A percentile compares a stretch with the other conserved stretches of the same genome.
These are phyloP conservation scores for Calvatia gigantea DNA, from an alignment of 768 basidiomycete genomes.

Conservation along the genomic window DNA sequence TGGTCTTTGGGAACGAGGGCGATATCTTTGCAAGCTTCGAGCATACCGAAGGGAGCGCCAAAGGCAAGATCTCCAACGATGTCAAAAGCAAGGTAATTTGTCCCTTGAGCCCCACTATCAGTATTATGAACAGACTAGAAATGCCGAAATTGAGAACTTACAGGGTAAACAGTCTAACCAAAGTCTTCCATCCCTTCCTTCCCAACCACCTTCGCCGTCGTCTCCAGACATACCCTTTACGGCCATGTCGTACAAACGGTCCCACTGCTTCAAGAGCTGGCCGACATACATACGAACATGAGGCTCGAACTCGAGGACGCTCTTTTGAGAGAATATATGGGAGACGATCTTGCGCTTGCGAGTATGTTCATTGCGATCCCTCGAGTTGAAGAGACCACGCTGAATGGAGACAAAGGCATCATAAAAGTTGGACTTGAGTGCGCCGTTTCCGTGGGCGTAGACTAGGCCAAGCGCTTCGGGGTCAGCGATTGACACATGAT, in stretches of 20 bases:
- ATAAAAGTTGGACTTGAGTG: constrained; percentile 76
- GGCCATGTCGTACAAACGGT: constrained; percentile 56
- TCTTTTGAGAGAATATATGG: constrained; percentile 83
- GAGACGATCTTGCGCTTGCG: constrained; percentile 92
- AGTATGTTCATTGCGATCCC: constrained; percentile 73
- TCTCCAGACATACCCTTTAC: constrained; percentile 50
- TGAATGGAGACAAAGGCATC: constrained; percentile 75
- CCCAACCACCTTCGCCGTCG: constrained; percentile 67
- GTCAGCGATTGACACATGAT: constrained; percentile 74
- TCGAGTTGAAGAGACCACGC: constrained; percentile 75
- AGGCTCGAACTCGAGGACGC: constrained; percentile 82
- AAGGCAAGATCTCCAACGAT: constrained; percentile 89
- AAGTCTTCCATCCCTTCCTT: constrained; percentile 55
- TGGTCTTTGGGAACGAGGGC: constrained; percentile 64
- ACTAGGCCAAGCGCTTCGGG: constrained; percentile 72
- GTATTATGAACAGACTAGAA: constrained; percentile 11
- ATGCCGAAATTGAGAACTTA: constrained; percentile 28
- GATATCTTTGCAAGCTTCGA: constrained; percentile 66
- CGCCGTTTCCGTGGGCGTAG: constrained; percentile 84
- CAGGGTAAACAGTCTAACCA: constrained; percentile 78
- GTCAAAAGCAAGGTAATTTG: constrained; percentile 54
- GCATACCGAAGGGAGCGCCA: constrained; percentile 88
- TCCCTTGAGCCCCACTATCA: constrained; percentile 29
- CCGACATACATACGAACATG: constrained; percentile 61
- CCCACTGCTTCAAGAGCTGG: constrained; percentile 70